Percentiles rank a stretch among this genome's conserved stretches.
Evolutionary conservation across 805 yeast genomes (phyloP).

Genomic region (Starmerella sirachaensis): DNA sequence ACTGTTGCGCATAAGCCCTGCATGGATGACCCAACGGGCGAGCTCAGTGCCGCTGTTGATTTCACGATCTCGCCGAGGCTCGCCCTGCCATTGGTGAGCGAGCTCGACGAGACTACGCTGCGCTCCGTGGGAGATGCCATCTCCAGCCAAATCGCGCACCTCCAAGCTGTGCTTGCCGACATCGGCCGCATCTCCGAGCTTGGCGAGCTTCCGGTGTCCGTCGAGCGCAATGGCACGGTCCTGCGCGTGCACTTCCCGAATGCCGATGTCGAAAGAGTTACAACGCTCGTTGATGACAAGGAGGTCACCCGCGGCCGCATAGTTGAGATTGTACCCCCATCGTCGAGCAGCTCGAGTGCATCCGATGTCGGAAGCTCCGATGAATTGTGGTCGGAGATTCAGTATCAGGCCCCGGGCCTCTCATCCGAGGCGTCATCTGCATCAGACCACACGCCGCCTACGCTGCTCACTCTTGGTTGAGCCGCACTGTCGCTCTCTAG

Average conservation of each 20-base stretch:
- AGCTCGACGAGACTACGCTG: constrained; percentile 37
- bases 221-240: constrained; percentile 30
- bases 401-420: neutral
- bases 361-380: neutral
- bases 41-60: constrained; percentile 33
- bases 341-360: constrained; percentile 3
- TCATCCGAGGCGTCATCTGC: neutral
- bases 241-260: constrained; percentile 58
- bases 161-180: constrained; percentile 34
- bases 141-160: constrained; percentile 21
- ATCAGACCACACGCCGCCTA: too few species aligned
- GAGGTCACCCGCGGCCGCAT: constrained; percentile 50
- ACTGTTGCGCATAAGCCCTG: neutral
- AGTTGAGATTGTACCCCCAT: constrained; percentile 16
- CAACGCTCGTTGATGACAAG: constrained; percentile 43
- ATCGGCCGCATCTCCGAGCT: constrained; percentile 39
- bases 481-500: too few species aligned
- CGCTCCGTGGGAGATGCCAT: constrained; percentile 31
- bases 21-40: neutral
- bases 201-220: constrained; percentile 54
- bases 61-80: constrained; percentile 38
- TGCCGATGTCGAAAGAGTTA: constrained; percentile 48
- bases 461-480: too few species aligned
- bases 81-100: constrained; percentile 32
- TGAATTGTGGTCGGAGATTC: constrained; percentile 2